Evolutionary conservation across 2,329 filamentous ascomycete species (phyloP), one percentile per base, ranked within the genome.

Genomic region (Penicillium sp.): DNA sequence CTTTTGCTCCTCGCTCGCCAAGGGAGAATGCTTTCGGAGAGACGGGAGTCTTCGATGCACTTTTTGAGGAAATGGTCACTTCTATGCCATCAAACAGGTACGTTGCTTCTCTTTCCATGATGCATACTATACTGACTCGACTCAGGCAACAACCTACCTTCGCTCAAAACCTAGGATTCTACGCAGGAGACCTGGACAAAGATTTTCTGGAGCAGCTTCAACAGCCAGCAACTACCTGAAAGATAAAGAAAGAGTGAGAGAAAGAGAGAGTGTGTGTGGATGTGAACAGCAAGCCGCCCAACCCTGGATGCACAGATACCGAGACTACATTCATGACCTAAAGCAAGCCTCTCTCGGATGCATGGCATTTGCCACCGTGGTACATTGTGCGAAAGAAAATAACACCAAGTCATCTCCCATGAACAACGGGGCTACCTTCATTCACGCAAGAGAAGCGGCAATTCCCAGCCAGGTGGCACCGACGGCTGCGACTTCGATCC

Each of bases 161-260:
- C 40, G 58, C 64, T 9, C 58, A 63, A 14, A 63, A 64, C 39
- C 18, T 65, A 14, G 58, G 63, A 7, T 62, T 66, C 38, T 59
- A 59, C 38, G 51, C 61, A 16, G 61, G 60, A 21, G 60, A 65
- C 27, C 14, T 64, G 36, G 61, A 63, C n/a, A 57, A 53, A 10
- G 60, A 64, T 42, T 65, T 60, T 29, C 41, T 66, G 5, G 54
- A 51, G 9, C 55, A 62, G 39, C 43, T 62, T 4, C 57, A 64
- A 39, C 45, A 58, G 4, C 53, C 51, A 21, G 29, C 50, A 4
- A 42, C 27, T 5, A n/a, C 6, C n/a, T 44, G 29, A 36, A 2
- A 11, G n/a, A 1, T 6, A 13, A 5, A 9, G 32, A 18, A 18
- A 18, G 18, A 18, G 18, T 2, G 18, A 18, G 18, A 18, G 29